A percentile compares a stretch with the other conserved stretches of the same genome.
These are phyloP conservation scores for Kazachstania bromeliacearum DNA, from an alignment of 805 yeast genomes.

Conservation along the genomic window DNA sequence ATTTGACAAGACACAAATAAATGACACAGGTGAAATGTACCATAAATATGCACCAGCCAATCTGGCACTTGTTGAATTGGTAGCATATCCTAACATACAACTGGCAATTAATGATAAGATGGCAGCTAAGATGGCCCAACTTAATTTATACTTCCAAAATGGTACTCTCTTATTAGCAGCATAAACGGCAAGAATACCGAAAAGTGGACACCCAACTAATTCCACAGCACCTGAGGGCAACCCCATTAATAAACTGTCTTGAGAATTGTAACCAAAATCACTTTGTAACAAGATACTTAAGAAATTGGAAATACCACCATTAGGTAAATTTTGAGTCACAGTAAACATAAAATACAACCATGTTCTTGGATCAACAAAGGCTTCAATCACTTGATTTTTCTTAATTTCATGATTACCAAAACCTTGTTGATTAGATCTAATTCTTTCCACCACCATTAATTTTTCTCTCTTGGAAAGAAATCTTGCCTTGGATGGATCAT, in stretches of 20 bases:
- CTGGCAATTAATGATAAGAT: constrained; percentile 28
- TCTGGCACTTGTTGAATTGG: constrained; percentile 26
- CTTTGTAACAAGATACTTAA: constrained; percentile 35
- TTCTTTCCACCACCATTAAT: constrained; percentile 42
- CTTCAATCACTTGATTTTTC: constrained; percentile 44
- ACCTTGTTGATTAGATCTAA: constrained; percentile 48
- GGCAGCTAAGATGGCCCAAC: constrained; percentile 29
- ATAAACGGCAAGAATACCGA: constrained; percentile 21
- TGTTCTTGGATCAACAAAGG: constrained; percentile 39
- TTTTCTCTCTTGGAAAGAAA: constrained; percentile 34
- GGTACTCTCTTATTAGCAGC: constrained; percentile 14
- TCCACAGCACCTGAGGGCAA: constrained; percentile 42
- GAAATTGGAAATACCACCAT: constrained; percentile 48
- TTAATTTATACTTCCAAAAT: constrained; percentile 19
- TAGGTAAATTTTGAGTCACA: constrained; percentile 37
- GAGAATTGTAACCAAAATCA: constrained; percentile 36
- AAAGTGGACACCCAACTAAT: constrained; percentile 25
- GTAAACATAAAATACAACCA: constrained; percentile 39
- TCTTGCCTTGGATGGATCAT: constrained; percentile 43
- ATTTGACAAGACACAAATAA: constrained; percentile 28
- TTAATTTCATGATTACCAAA: constrained; percentile 48
- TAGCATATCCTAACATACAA: constrained; percentile 38
- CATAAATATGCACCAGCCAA: constrained; percentile 32
- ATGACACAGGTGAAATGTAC: constrained; percentile 31
- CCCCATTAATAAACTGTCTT: constrained; percentile 35